Evolutionary conservation across 352 stramenopile genomes (phyloP).

Genomic region (Phytopythium litorale): DNA sequence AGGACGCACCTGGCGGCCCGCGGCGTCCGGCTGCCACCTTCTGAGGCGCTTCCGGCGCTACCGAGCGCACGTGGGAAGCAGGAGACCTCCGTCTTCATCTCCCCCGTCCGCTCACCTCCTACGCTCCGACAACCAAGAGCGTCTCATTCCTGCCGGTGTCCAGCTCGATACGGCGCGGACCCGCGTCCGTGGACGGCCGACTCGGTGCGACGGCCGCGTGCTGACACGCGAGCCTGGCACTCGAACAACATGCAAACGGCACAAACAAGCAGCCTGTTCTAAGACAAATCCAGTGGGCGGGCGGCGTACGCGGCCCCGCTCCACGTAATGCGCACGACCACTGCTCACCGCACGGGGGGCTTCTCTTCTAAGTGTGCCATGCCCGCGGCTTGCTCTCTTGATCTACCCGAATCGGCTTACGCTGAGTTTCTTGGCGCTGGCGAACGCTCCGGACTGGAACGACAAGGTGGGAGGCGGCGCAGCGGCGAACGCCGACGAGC

Average conservation of each 20-base stretch:
- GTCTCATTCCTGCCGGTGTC: neutral
- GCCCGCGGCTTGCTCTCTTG: neutral
- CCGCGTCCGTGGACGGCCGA: neutral
- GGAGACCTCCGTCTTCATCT: neutral
- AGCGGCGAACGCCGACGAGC: neutral
- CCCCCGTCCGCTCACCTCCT: neutral
- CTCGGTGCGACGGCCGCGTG: neutral
- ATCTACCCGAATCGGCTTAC: slow-evolving; percentile 44
- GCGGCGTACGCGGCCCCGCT: neutral
- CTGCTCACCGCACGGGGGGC: neutral
- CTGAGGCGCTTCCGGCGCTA: slow-evolving; percentile 11
- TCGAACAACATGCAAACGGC: neutral
- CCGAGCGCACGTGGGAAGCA: neutral
- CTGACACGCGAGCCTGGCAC: neutral
- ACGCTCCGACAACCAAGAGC: neutral
- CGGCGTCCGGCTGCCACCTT: slow-evolving; percentile 38
- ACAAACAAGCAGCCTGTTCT: neutral
- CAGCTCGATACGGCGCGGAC: neutral
- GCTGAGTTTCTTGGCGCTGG: slow-evolving; percentile 27
- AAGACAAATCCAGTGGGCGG: neutral
- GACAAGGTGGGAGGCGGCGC: neutral
- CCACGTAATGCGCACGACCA: neutral
- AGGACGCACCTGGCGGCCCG: slow-evolving; percentile 28
- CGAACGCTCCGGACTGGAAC: slow-evolving; percentile 9
- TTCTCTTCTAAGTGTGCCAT: neutral